Conservation (phyloP, 1,284 basidiomycete genomes). For the Amylostereum chailletii region DNA sequence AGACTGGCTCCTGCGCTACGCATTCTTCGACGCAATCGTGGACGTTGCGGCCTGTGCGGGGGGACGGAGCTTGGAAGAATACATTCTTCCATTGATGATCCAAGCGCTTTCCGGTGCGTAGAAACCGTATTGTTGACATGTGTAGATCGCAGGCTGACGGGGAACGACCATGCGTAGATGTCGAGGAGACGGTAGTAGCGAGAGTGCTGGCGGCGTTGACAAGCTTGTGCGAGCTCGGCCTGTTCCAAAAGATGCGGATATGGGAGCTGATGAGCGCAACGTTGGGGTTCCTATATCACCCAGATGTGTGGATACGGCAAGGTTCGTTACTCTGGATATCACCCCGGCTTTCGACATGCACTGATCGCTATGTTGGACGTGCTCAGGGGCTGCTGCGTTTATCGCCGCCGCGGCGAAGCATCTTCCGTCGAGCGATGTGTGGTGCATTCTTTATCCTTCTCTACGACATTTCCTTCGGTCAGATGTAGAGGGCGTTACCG, state of each 20-base stretch:
- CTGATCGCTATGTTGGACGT: background rate
- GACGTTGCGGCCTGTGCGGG: slow-evolving; percentile 92
- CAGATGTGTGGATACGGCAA: slow-evolving; percentile 94
- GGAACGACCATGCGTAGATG: slow-evolving; percentile 44
- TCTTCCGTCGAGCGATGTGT: slow-evolving; percentile 79
- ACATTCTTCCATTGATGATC: slow-evolving; percentile 91
- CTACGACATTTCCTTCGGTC: slow-evolving; percentile 80
- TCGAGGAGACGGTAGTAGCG: slow-evolving; percentile 89
- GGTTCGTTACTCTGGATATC: slow-evolving; percentile 32
- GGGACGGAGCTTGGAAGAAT: slow-evolving; percentile 74
- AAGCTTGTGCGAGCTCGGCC: slow-evolving; percentile 76
- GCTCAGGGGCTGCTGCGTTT: slow-evolving; percentile 73
- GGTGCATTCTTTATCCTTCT: slow-evolving; percentile 94
- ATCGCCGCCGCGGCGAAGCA: slow-evolving; percentile 78
- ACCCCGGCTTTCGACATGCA: background rate
- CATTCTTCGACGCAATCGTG: slow-evolving; percentile 94
- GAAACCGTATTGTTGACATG: background rate
- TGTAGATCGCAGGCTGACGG: slow-evolving; percentile 33
- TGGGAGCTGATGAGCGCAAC: slow-evolving; percentile 90
- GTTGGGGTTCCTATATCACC: slow-evolving; percentile 89
- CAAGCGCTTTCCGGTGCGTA: slow-evolving; percentile 81
- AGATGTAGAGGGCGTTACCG: slow-evolving; percentile 76
- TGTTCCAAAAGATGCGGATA: slow-evolving; percentile 87
- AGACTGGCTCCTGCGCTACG: slow-evolving; percentile 85
- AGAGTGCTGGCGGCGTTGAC: slow-evolving; percentile 82